Evolutionary conservation across 2,329 filamentous ascomycete species (phyloP), one percentile per base, ranked within the genome.

Genomic region (Fusarium compactum): DNA sequence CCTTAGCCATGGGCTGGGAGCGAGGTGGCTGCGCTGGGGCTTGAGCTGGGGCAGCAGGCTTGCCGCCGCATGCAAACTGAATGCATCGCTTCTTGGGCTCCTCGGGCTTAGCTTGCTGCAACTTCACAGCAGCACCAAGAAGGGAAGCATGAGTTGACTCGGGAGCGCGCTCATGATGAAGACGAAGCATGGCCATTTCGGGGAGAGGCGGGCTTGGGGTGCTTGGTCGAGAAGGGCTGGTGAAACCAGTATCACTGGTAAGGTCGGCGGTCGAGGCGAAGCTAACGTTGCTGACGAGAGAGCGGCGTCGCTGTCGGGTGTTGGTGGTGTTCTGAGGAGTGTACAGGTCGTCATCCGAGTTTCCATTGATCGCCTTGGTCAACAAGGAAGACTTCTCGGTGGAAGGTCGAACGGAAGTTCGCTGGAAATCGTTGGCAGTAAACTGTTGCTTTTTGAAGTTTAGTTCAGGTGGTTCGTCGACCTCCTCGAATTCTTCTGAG

Each of bases 201-300:
- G 90, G 89, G 5, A 91, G 85, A n/a, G 94, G 94, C 20, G 96
- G 95, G 77, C 95, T 98, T 1, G 95, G 94, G 0, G 94, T 95
- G 78, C 89, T 94, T 38, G 93, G 93, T 59, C 94, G 87, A n/a
- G 93, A 92, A 44, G 95, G 94, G 76, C 94, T 98, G 20, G 95
- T 97, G 63, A 97, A 83, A 63, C 93, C 95, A 62, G 93, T 96
- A 76, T 98, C 96, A 80, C 95, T 98, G n/a, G 94, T 98, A 61
- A 98, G 85, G 71, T 98, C 95, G 40, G 92, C 92, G 5, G 94
- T 97, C 3, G 95, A 97, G 47, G 92, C 87, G 64, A 91, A 82
- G 81, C 94, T 97, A 72, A 90, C 84, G 77, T 91, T 95, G 84
- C 93, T 97, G 78, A 90, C 91, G 74, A 91, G 90, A 65, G 92